These are phyloP conservation scores for Fonsecaea monophora DNA, from an alignment of 2,329 filamentous ascomycete species.

Conservation along the genomic window DNA sequence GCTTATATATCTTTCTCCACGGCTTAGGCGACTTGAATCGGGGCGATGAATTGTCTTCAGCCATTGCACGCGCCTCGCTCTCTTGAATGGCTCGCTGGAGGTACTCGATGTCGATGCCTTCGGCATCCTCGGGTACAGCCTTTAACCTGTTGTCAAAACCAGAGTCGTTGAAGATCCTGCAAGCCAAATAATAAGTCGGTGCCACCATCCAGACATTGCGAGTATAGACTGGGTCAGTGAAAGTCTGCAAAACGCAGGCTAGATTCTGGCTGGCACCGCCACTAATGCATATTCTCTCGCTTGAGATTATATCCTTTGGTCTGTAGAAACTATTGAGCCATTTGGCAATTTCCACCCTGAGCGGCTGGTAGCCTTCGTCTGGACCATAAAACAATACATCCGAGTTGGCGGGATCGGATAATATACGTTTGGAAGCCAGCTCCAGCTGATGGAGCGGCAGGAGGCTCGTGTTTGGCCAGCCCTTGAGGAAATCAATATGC, in stretches of 20 bases:
- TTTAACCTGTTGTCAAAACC: constrained; percentile 72
- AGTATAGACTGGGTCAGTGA: constrained; percentile 78
- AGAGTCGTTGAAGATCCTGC: constrained; percentile 82
- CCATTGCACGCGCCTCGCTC: constrained; percentile 56
- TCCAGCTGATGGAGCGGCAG: constrained; percentile 68
- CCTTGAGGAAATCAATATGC: constrained; percentile 53
- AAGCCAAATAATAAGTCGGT: constrained; percentile 84
- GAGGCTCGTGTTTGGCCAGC: constrained; percentile 62
- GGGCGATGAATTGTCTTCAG: constrained; percentile 52
- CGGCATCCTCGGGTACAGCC: constrained; percentile 76
- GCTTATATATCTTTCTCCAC: constrained; percentile 79
- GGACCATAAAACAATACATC: constrained; percentile 79
- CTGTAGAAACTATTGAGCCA: constrained; percentile 74
- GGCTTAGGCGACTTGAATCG: constrained; percentile 64
- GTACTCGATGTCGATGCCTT: constrained; percentile 74
- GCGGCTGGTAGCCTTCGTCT: constrained; percentile 73
- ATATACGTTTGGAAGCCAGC: constrained; percentile 59
- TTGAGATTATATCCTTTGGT: constrained; percentile 49
- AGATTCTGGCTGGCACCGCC: constrained; percentile 86
- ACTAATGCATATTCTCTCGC: constrained; percentile 75
- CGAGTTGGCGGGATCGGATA: constrained; percentile 27
- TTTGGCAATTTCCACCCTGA: constrained; percentile 70
- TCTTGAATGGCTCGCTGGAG: constrained; percentile 60
- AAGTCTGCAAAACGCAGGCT: constrained; percentile 77
- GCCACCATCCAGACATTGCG: constrained; percentile 78